phyloP scores from a whole-genome alignment of 257 asterid species.

The Striga asiatica region DNA sequence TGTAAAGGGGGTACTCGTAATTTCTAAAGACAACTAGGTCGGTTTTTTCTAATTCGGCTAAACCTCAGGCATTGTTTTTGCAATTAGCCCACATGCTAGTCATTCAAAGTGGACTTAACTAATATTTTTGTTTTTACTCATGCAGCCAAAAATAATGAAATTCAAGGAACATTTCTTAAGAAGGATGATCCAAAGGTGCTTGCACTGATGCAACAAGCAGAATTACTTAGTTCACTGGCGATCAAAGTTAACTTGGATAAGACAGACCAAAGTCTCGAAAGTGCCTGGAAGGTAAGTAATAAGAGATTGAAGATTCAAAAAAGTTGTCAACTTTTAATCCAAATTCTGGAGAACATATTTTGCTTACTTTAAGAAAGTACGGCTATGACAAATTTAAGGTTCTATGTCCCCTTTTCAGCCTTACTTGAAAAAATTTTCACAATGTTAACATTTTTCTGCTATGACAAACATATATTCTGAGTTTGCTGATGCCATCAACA shows the following conservation, averaged over 20 bases:
- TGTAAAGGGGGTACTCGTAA: background rate
- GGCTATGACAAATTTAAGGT: background rate
- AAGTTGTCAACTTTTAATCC: background rate
- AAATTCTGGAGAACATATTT: background rate
- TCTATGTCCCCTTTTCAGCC: constrained; percentile 7
- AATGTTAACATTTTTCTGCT: background rate
- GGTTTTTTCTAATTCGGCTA: background rate
- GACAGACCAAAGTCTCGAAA: constrained; percentile 73
- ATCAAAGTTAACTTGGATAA: constrained; percentile 67
- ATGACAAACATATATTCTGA: constrained; percentile 9
- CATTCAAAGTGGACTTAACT: background rate
- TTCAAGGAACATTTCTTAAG: constrained; percentile 56
- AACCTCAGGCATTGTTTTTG: background rate
- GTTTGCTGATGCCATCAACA: constrained; percentile 8
- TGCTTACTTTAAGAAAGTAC: constrained; percentile 5
- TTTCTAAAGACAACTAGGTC: background rate
- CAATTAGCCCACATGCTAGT: background rate
- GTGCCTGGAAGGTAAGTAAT: constrained; percentile 71
- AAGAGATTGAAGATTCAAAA: background rate
- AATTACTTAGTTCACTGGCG: constrained; percentile 87
- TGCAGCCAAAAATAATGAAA: constrained; percentile 43
- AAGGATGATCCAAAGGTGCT: constrained; percentile 84
- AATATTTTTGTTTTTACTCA: background rate
- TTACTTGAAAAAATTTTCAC: no score
- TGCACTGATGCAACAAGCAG: constrained; percentile 91